Evolutionary conservation across 148 eudicot genomes (phyloP), one percentile per base, ranked within the genome.

Genomic region (Rhododendron ferrugineum): DNA sequence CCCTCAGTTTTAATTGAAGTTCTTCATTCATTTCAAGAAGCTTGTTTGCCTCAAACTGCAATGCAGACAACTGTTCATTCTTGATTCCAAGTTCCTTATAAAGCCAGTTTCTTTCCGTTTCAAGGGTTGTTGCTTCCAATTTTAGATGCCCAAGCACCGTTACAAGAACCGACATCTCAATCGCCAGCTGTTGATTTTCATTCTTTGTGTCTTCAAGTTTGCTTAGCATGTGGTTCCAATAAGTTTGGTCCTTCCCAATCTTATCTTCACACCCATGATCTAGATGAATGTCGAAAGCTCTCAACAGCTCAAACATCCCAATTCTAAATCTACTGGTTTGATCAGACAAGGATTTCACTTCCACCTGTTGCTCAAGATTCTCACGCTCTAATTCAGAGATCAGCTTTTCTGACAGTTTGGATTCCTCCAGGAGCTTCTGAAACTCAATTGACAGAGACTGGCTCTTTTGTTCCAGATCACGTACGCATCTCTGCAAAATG

Each of bases 351-450:
- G 91, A 90, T 87, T 81, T 89, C 78, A 93, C 89, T 88, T 93
- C 93, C 47, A 85, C 83, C 85, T 88, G 87, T 82, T 95, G 91
- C 85, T 91, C 89, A 79, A 84, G 42, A 84, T 89, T 94, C 36
- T 90, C 91, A 30, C 90, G 86, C 89, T 94, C 91, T 85, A 95
- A 85, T 83, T 88, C 90, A 5, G 86, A 91, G 62, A 95, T 90
- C 79, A 94, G 88, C 84, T 86, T 89, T 88, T 93, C 94, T 13
- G 96, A 95, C 81, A 92, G 49, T 83, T 84, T 86, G 82, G 92
- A 94, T 75, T 93, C 93, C 82, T 94, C 95, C 78, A 88, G 73
- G 34, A 95, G 91, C 76, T 92, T 94, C 86, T 93, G 92, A 89
- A 91, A 92, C 86, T 90, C 89, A 18, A 56, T 74, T 82, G 88